Evolutionary conservation across 345 rosid genomes (phyloP).

Genomic region (Limnanthes douglasii): DNA sequence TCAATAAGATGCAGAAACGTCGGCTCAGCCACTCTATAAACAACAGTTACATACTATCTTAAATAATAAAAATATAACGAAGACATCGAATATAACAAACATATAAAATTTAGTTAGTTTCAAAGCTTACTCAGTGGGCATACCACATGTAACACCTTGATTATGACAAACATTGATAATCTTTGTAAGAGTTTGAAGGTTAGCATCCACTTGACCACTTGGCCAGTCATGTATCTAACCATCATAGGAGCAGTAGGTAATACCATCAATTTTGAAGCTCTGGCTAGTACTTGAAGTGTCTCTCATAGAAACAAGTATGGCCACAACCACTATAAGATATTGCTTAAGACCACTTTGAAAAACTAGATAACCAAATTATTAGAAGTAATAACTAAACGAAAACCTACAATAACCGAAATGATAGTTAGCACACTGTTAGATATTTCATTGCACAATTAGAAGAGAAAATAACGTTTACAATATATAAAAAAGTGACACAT

Average conservation of each 20-base stretch:
- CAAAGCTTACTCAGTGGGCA: constrained; percentile 96
- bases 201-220: constrained; percentile 56
- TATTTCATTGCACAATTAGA: too few species aligned
- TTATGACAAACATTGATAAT: constrained; percentile 82
- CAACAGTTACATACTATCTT: not conserved
- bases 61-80: not conserved
- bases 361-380: too few species aligned
- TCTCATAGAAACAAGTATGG: constrained; percentile 80
- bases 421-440: too few species aligned
- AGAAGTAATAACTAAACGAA: too few species aligned
- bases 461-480: too few species aligned
- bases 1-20: not conserved
- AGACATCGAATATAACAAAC: constrained; percentile 3
- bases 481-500: too few species aligned
- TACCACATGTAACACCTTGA: constrained; percentile 50
- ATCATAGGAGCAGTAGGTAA: constrained; percentile 64
- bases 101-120: constrained; percentile 35
- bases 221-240: constrained; percentile 72
- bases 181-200: constrained; percentile 84
- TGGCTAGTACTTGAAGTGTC: constrained; percentile 48
- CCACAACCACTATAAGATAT: constrained; percentile 81
- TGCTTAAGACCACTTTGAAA: too few species aligned
- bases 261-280: constrained; percentile 72
- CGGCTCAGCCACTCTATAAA: too few species aligned
- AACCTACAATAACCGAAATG: too few species aligned